phyloP scores from a whole-genome alignment of 2,329 filamentous ascomycete genomes.

The Cytospora schulzeri region DNA sequence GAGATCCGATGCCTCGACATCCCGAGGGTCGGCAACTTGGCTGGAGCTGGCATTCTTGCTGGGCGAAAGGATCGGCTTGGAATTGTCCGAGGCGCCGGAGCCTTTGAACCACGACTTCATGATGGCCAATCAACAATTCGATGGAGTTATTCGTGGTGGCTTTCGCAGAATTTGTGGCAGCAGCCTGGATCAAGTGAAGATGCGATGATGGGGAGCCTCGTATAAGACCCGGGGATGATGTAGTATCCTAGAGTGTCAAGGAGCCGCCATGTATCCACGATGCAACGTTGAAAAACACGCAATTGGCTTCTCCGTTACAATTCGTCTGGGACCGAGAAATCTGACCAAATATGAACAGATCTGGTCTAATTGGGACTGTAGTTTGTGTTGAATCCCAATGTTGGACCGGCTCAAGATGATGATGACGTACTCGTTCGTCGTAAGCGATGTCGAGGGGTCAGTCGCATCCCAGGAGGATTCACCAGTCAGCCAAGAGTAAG shows the following conservation, averaged over 20 bases:
- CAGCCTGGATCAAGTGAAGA: neutral
- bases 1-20: conserved; percentile 55
- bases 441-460: neutral
- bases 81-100: conserved; percentile 8
- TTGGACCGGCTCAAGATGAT: conserved; percentile 3
- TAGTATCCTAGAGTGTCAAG: neutral
- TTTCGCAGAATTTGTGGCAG: neutral
- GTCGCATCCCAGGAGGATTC: neutral
- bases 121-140: neutral
- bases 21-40: conserved; percentile 26
- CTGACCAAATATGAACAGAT: neutral
- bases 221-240: neutral
- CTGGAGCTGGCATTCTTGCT: conserved; percentile 24
- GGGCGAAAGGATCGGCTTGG: conserved; percentile 18
- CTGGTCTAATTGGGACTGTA: neutral
- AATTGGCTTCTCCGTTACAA: neutral
- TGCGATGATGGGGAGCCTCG: neutral
- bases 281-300: conserved; percentile 5
- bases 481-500: neutral
- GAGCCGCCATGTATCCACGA: conserved; percentile 7
- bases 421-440: neutral
- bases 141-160: neutral
- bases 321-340: neutral
- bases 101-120: conserved; percentile 28
- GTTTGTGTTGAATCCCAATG: neutral